phyloP scores from a whole-genome alignment of 2,329 filamentous ascomycete genomes.

The Aspergillus nomiae region DNA sequence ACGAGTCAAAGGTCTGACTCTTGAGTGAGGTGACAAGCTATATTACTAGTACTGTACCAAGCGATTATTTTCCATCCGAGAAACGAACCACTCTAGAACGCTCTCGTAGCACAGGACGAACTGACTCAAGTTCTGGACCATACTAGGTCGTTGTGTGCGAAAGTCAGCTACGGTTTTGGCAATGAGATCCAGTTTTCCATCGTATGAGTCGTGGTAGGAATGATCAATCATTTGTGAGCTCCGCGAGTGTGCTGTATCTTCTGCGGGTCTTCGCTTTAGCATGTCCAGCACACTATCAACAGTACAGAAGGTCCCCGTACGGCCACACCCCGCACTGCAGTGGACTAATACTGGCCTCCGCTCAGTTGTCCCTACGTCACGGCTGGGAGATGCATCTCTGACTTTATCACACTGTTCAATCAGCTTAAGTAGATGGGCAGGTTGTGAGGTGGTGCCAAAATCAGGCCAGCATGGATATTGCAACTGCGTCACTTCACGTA shows the following conservation, averaged over 20 bases:
- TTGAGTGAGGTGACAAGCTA: background rate
- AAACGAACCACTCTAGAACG: conserved; percentile 78
- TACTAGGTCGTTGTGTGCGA: conserved; percentile 81
- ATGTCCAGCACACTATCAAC: conserved; percentile 96
- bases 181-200: conserved; percentile 75
- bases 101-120: conserved; percentile 97
- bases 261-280: conserved; percentile 77
- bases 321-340: conserved; percentile 92
- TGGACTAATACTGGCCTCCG: conserved; percentile 83
- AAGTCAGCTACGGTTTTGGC: conserved; percentile 90
- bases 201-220: conserved; percentile 58
- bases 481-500: conserved; percentile 90
- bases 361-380: conserved; percentile 57
- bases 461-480: conserved; percentile 98
- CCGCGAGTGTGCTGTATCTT: conserved; percentile 22
- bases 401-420: conserved; percentile 85
- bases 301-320: conserved; percentile 94
- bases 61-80: conserved; percentile 22
- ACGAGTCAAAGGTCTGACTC: background rate
- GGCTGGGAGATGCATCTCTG: conserved; percentile 42
- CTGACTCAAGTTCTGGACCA: conserved; percentile 93
- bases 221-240: conserved; percentile 23
- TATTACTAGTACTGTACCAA: conserved; percentile 7
- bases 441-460: conserved; percentile 88
- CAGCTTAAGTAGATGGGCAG: conserved; percentile 79